phyloP scores from a whole-genome alignment of 2,329 filamentous ascomycete genomes.

The Fusarium brachygibbosum region DNA sequence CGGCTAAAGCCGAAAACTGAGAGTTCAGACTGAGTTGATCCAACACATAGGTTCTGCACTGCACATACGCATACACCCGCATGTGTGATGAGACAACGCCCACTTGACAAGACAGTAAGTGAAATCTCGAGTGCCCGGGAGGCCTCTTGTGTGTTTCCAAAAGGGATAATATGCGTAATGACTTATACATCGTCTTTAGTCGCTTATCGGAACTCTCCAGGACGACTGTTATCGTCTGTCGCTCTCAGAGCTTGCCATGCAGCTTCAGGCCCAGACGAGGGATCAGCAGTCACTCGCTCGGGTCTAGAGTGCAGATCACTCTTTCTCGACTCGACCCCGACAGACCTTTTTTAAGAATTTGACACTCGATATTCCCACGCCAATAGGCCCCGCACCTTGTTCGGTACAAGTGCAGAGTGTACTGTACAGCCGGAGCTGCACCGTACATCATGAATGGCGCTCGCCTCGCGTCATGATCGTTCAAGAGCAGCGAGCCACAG shows the following conservation, averaged over 20 bases:
- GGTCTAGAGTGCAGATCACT: conserved; percentile 34
- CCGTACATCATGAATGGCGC: background rate
- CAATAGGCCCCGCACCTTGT: conserved; percentile 25
- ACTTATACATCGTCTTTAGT: conserved; percentile 8
- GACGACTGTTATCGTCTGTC: background rate
- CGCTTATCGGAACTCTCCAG: conserved; percentile 20
- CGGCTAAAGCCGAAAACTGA: conserved; percentile 7
- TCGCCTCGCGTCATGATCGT: conserved; percentile 31
- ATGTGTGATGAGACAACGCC: background rate
- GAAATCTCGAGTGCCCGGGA: background rate
- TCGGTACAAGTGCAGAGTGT: background rate
- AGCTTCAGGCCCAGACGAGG: conserved; percentile 7
- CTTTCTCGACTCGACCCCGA: conserved; percentile 13
- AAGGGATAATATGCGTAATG: background rate
- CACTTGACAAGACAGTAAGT: background rate
- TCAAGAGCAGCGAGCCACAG: conserved; percentile 18
- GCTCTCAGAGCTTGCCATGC: conserved; percentile 5
- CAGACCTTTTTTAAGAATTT: conserved; percentile 8
- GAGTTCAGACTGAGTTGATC: background rate
- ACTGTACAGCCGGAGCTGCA: background rate
- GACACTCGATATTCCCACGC: conserved; percentile 34
- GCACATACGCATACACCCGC: background rate
- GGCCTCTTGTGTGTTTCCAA: conserved; percentile 22
- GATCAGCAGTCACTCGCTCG: conserved; percentile 29
- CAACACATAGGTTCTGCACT: background rate